A percentile compares a stretch with the other conserved stretches of the same genome.
Evolutionary conservation across 768 basidiomycete species (phyloP).

Genomic region (Saitozyma podzolica): DNA sequence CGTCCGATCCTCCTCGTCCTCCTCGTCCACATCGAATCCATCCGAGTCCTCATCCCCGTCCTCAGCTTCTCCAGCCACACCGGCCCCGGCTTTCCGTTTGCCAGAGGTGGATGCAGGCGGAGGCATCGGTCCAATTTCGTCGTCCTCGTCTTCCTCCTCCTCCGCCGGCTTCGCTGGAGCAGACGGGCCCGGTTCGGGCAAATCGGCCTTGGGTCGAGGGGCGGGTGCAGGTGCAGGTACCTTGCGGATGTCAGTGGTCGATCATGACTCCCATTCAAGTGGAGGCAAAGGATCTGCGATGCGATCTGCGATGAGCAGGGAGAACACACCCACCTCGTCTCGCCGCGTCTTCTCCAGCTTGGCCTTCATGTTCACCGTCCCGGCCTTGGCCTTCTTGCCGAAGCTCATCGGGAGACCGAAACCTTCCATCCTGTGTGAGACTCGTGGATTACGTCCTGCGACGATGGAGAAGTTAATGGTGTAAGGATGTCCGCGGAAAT

Average conservation of each 20-base stretch:
- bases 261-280: not conserved
- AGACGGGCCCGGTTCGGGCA: conserved; percentile 1
- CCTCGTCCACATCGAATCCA: conserved; percentile 32
- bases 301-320: not conserved
- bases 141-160: conserved; percentile 22
- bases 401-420: conserved; percentile 53
- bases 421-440: conserved; percentile 45
- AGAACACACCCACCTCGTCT: conserved; percentile 15
- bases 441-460: not conserved
- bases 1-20: conserved; percentile 59
- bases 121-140: conserved; percentile 13
- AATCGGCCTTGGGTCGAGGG: conserved; percentile 5
- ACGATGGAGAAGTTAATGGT: no score
- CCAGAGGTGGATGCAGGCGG: not conserved
- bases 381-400: conserved; percentile 52
- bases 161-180: conserved; percentile 2
- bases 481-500: no score
- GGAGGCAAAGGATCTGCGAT: not conserved
- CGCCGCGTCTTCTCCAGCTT: conserved; percentile 52
- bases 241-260: not conserved
- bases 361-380: conserved; percentile 29
- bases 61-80: conserved; percentile 15
- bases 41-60: conserved; percentile 55
- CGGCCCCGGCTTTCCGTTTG: conserved; percentile 28
- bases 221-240: not conserved